Percentiles rank a stretch among this genome's conserved stretches.
Conservation (phyloP, 805 yeast species). For the Clavispora asparagi region DNA sequence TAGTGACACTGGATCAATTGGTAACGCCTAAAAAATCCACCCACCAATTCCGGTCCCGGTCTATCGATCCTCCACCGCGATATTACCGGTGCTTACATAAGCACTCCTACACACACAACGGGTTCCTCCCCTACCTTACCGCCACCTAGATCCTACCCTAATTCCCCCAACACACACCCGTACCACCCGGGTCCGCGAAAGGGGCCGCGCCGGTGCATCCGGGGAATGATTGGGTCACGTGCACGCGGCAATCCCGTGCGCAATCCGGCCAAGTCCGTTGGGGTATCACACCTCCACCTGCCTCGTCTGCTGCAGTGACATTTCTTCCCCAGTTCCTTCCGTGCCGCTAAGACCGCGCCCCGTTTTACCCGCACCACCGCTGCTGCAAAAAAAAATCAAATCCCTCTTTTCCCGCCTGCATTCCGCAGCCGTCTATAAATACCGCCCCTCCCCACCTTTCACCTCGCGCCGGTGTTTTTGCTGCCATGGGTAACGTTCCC, state of each 20-base stretch:
- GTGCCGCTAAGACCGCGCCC: too few relatives aligned
- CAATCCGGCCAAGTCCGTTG: neutral
- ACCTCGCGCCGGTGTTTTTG: neutral
- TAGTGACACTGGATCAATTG: too few relatives aligned
- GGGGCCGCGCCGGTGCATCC: neutral
- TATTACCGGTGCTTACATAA: too few relatives aligned
- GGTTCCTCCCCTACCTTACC: too few relatives aligned
- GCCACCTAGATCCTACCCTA: too few relatives aligned
- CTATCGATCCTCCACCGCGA: too few relatives aligned
- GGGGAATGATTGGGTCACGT: neutral
- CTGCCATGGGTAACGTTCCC: slow-evolving; percentile 40
- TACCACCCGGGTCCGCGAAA: neutral
- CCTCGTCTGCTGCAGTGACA: neutral
- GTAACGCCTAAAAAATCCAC: too few relatives aligned
- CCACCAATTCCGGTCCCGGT: too few relatives aligned
- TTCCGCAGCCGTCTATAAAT: neutral
- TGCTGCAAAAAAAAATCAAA: neutral
- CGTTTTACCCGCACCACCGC: neutral
- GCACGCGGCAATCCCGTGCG: neutral
- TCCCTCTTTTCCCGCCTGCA: neutral
- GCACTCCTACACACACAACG: too few relatives aligned
- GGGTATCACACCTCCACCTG: neutral
- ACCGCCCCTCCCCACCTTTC: neutral
- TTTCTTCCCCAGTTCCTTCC: too few relatives aligned
- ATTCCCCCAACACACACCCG: neutral